Percentiles rank a stretch among this genome's conserved stretches.
Conservation (phyloP, 306 rosid species). For the Styphnolobium japonicum region DNA sequence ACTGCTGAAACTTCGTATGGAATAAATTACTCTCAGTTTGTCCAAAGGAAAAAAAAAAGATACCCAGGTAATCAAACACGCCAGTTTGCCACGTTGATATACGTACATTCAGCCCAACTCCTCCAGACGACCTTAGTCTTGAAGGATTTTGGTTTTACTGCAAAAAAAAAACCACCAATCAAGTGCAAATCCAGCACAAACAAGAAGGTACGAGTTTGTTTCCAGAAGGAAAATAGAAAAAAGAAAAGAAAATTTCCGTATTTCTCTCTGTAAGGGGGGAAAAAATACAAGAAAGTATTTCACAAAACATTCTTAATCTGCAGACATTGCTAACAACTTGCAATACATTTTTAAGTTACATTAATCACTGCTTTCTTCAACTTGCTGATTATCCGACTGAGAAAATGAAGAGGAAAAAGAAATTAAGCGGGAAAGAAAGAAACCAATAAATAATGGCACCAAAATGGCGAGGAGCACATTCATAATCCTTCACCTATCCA, state of each 20-base stretch:
- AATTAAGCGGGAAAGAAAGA: constrained; percentile 25
- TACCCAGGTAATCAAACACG: no score
- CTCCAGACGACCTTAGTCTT: background rate
- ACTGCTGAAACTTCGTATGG: no score
- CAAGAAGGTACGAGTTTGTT: background rate
- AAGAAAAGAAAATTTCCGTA: background rate
- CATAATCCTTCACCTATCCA: constrained; percentile 30
- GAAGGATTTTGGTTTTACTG: background rate
- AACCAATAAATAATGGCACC: constrained; percentile 49
- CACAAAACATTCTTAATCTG: constrained; percentile 58
- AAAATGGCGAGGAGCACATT: constrained; percentile 43
- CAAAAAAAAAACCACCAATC: background rate
- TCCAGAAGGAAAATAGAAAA: background rate
- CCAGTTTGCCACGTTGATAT: no score
- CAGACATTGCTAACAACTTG: constrained; percentile 48
- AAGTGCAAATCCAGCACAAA: background rate
- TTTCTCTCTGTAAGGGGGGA: constrained; percentile 18
- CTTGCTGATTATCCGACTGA: constrained; percentile 41
- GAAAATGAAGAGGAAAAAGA: constrained; percentile 32
- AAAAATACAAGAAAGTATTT: constrained; percentile 38
- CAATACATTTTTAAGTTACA: constrained; percentile 53
- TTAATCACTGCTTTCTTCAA: constrained; percentile 53
- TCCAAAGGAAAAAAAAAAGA: no score
- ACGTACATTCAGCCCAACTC: background rate
- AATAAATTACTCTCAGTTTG: no score